Base-by-base conservation (phyloP, 345 rosid genomes). In the Noccaea caerulescens region DNA sequence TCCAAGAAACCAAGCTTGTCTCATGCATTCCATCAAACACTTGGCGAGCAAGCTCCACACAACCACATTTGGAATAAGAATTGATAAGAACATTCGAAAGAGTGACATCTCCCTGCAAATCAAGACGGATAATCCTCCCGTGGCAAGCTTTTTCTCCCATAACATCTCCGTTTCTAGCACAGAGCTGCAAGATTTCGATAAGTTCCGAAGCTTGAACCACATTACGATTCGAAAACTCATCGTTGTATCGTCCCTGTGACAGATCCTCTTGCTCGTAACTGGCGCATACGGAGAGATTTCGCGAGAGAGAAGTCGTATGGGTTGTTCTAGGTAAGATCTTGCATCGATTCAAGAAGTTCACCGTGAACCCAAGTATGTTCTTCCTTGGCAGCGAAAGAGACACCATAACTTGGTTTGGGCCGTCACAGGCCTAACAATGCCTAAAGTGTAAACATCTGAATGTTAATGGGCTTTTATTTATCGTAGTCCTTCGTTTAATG, bases 1-100 rank as follows among this genome's bases (percentile, higher is more conserved):
- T 91, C 91, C 96, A 88, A 9, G 97, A 91, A 76, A 89, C 90
- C 61, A 82, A 41, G 78, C 84, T 84, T 86, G 85, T 75, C 0
- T 75, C 79, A 39, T 82, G 82, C 91, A 88, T 89, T 80, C 72
- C 51, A 65, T 88, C 96, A 57, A 94, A 94, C 85, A 88, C 80
- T 30, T 77, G 85, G 38, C 90, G 86, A 8, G 90, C 92, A 43
- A 5, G 44, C 0, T 59, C 58, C 10, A 71, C 36, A 27, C 73
- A 75, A 7, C 84, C 89, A 20, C 96, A 82, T 60, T 88, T 91
- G 0, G 82, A 69, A 36, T 85, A 94, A 78, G 58, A 1, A 7
- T 82, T 85, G 0, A 85, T 76, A 49, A 91, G 73, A 66, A 91
- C 79, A 68, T 94, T 85, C 3, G 82, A 85, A 0, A 92, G 75